These are phyloP conservation scores for Neofusicoccum parvum DNA, from an alignment of 2,329 filamentous ascomycete genomes.

Conservation along the genomic window DNA sequence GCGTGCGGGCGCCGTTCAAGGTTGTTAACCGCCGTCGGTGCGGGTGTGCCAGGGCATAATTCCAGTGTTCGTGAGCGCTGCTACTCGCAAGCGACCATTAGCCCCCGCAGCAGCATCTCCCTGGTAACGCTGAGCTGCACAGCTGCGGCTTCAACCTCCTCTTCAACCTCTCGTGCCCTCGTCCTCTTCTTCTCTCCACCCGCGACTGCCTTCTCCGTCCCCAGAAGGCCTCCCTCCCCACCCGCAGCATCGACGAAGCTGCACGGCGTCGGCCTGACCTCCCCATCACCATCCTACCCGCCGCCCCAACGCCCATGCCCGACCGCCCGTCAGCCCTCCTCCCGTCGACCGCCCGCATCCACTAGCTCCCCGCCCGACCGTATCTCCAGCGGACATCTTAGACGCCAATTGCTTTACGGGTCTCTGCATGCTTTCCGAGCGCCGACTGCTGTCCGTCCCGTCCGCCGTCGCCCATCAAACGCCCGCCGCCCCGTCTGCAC, in stretches of 20 bases:
- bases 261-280: constrained; percentile 27
- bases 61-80: constrained; percentile 23
- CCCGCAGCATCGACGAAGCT: constrained; percentile 27
- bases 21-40: constrained; percentile 17
- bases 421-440: constrained; percentile 11
- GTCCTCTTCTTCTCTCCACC: constrained; percentile 27
- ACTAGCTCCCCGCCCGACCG: neutral
- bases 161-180: constrained; percentile 30
- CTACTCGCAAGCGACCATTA: constrained; percentile 26
- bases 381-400: constrained; percentile 16
- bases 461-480: constrained; percentile 6
- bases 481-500: neutral
- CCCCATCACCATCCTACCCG: constrained; percentile 28
- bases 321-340: constrained; percentile 25
- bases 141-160: constrained; percentile 39
- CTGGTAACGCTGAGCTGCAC: constrained; percentile 26
- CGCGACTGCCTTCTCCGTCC: constrained; percentile 39
- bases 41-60: constrained; percentile 20
- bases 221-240: constrained; percentile 34
- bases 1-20: constrained; percentile 13
- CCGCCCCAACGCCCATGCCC: constrained; percentile 28
- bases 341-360: constrained; percentile 8
- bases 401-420: constrained; percentile 16
- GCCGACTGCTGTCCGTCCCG: constrained; percentile 2
- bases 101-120: constrained; percentile 29